Percentiles rank a stretch among this genome's conserved stretches.
These are phyloP conservation scores for Microsporum ferrugineum DNA, from an alignment of 2,329 filamentous ascomycete genomes.

Conservation along the genomic window DNA sequence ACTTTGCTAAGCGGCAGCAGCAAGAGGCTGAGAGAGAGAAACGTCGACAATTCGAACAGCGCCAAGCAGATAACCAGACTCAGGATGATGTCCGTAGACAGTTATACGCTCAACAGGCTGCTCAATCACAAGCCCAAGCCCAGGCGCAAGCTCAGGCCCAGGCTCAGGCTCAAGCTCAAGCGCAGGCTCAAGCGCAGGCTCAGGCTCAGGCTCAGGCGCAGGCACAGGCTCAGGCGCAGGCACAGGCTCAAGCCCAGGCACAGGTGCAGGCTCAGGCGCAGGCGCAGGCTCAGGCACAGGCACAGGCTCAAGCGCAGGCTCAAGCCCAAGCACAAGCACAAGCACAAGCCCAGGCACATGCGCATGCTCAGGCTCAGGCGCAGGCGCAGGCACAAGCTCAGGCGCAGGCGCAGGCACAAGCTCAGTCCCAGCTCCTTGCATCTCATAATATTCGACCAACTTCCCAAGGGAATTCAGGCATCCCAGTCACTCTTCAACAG, in stretches of 20 bases:
- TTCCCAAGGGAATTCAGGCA: constrained; percentile 31
- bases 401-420: constrained; percentile 9
- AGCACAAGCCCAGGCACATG: constrained; percentile 1
- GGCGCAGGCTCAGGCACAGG: constrained; percentile 31
- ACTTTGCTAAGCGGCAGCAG: constrained; percentile 38
- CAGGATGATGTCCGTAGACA: constrained; percentile 32
- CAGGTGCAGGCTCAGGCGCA: constrained; percentile 10
- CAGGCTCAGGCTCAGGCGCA: neutral
- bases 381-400: constrained; percentile 9
- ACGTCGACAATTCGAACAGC: constrained; percentile 33
- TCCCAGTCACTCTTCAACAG: constrained; percentile 20
- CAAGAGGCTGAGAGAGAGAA: constrained; percentile 41
- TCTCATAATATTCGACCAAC: constrained; percentile 43
- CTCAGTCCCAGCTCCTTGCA: constrained; percentile 21
- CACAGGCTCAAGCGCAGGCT: constrained; percentile 22
- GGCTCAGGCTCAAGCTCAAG: constrained; percentile 7
- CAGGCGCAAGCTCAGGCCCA: constrained; percentile 14
- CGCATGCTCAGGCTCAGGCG: neutral
- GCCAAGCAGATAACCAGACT: constrained; percentile 34
- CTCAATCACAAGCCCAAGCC: constrained; percentile 34
- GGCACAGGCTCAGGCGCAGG: constrained; percentile 8
- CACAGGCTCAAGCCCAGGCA: constrained; percentile 10
- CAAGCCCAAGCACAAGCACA: constrained; percentile 8
- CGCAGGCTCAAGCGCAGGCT: neutral
- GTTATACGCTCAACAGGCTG: constrained; percentile 36